Evolutionary conservation across 2,329 filamentous ascomycete genomes (phyloP), one percentile per base, ranked within the genome.

Genomic region (Fusarium hostae): DNA sequence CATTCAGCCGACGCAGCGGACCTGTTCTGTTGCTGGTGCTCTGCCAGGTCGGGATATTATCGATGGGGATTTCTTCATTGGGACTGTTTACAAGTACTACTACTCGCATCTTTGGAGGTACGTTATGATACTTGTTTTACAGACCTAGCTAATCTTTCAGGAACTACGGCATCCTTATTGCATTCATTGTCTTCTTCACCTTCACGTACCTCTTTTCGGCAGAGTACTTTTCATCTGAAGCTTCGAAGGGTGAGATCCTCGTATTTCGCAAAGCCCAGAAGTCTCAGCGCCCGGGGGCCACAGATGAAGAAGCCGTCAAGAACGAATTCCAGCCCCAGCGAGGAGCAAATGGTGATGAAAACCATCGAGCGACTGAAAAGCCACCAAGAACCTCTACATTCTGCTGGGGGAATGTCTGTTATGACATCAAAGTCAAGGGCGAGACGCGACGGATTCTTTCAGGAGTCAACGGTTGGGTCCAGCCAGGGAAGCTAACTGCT

Each of bases 391-490:
- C 58, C 2, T 71, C 73, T 2, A 66, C 92, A 44, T 92, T 93
- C 81, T 89, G 90, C 70, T 93, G 91, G 91, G 84, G 87, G 60
- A 84, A 91, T 72, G 87, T 93, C 8, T 91, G 88, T 79, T 94
- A 93, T 74, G 90, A 93, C 67, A 91, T 94, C 74, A 87, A 89
- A 72, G 90, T 93, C 77, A 78, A 78, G 39, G 91, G 92, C 75
- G 86, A 91, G 68, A 79, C 82, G 2, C 86, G 91, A 15, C 86
- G 89, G 20, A 89, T 94, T 72, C 81, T 93, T 26, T 87, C 92
- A 62, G 83, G 91, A 58, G 89, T 93, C 11, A 88, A 92, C 75
- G 91, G 91, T 6, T 92, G 90, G 89, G 90, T 92, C 55, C 91
- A 92, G 78, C 91, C 91, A 15, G 91, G 91, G 51, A 92, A 89